A percentile compares a stretch with the other conserved stretches of the same genome.
These are phyloP conservation scores for Lagerstroemia speciosa DNA, from an alignment of 345 rosid species.

Conservation along the genomic window DNA sequence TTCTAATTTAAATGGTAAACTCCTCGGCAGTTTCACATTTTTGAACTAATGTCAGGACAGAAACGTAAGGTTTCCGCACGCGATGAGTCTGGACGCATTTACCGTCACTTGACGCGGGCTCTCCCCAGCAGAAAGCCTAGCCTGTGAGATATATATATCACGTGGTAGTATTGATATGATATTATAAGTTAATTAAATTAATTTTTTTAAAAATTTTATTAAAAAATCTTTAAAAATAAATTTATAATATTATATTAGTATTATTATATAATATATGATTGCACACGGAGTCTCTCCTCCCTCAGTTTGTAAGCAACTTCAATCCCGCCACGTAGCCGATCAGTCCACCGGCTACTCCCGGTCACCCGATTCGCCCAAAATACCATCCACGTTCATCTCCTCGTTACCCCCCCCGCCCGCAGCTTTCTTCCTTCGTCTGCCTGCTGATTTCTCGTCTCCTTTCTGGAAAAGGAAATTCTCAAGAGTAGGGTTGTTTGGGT, in stretches of 20 bases:
- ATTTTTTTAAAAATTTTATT: too few relatives aligned
- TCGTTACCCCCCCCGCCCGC: constrained; percentile 6
- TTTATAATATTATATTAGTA: too few relatives aligned
- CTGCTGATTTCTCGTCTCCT: not conserved
- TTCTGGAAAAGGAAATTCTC: not conserved
- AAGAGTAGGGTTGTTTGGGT: constrained; percentile 8
- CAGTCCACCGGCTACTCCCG: constrained; percentile 13
- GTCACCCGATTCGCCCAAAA: constrained; percentile 8
- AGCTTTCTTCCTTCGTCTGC: not conserved
- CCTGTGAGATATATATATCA: too few relatives aligned
- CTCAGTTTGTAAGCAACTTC: not conserved
- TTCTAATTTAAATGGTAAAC: too few relatives aligned
- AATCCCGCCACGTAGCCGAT: constrained; percentile 15
- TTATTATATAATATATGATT: too few relatives aligned
- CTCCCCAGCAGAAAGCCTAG: too few relatives aligned
- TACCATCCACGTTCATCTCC: constrained; percentile 24
- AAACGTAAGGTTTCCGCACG: not conserved
- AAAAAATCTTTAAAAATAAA: too few relatives aligned
- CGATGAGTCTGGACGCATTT: constrained; percentile 20
- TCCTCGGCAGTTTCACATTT: too few relatives aligned
- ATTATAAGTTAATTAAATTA: too few relatives aligned
- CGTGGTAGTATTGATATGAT: too few relatives aligned
- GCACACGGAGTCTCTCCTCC: too few relatives aligned
- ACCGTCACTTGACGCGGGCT: not conserved
- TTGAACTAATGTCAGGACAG: not conserved